phyloP scores from a whole-genome alignment of 768 basidiomycete species.

The Krasilnikovozyma curviuscula region DNA sequence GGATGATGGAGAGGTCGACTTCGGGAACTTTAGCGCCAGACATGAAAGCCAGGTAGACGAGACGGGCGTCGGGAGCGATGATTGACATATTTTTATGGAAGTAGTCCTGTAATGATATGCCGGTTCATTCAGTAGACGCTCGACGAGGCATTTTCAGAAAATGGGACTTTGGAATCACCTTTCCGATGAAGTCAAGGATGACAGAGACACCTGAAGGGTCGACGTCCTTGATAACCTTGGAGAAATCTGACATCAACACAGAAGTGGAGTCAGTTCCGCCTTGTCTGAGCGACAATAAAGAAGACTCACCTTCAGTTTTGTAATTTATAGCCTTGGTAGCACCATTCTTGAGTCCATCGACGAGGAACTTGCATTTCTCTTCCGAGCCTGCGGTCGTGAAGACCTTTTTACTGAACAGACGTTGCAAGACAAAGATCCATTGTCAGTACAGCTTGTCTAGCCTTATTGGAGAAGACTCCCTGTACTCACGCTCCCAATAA shows the following conservation, averaged over 20 bases:
- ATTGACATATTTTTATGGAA: too few species aligned
- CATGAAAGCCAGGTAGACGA: slow-evolving; percentile 23
- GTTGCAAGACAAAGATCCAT: too few species aligned
- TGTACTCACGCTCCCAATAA: slow-evolving; percentile 46
- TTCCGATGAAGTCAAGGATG: slow-evolving; percentile 65
- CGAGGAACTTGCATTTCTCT: slow-evolving; percentile 60
- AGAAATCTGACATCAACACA: too few species aligned
- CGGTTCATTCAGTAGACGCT: too few species aligned
- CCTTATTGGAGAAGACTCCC: not conserved
- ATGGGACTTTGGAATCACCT: too few species aligned
- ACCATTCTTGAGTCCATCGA: slow-evolving; percentile 34
- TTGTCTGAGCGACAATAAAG: too few species aligned
- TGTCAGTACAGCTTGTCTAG: too few species aligned
- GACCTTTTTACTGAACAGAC: slow-evolving; percentile 48
- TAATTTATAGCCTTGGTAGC: slow-evolving; percentile 60
- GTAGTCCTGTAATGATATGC: too few species aligned
- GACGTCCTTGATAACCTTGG: slow-evolving; percentile 46
- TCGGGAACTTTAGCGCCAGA: slow-evolving; percentile 19
- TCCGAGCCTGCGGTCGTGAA: slow-evolving; percentile 68
- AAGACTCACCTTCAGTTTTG: too few species aligned
- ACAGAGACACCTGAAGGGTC: slow-evolving; percentile 54
- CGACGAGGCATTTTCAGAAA: too few species aligned
- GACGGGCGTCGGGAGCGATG: too few species aligned
- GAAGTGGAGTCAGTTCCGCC: too few species aligned
- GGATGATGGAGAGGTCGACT: slow-evolving; percentile 44